A percentile compares a stretch with the other conserved stretches of the same genome.
phyloP scores from a whole-genome alignment of 148 eudicot species.

The Rhododendron griersonianum region DNA sequence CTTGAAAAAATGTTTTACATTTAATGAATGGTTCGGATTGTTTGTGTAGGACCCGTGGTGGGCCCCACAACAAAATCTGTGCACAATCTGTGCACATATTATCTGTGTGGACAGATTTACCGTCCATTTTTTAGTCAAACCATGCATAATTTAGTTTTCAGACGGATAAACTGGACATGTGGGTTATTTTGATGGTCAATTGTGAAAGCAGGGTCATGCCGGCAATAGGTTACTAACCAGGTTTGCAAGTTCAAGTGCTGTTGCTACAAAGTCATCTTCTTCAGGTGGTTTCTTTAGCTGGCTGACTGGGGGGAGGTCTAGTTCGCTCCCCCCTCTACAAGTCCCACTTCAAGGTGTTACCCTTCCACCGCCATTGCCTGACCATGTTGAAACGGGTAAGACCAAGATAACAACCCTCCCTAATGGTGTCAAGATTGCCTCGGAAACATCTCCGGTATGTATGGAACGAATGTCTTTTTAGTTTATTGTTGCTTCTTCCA shows the following conservation, averaged over 20 bases:
- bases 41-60: no score
- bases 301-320: constrained; percentile 59
- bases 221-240: constrained; percentile 48
- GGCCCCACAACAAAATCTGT: no score
- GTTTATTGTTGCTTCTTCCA: not conserved
- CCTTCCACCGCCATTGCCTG: constrained; percentile 68
- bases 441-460: constrained; percentile 77
- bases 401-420: constrained; percentile 77
- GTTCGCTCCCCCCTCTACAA: constrained; percentile 63
- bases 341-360: constrained; percentile 69
- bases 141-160: not conserved
- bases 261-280: constrained; percentile 55
- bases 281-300: constrained; percentile 72
- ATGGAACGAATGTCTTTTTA: not conserved
- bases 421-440: constrained; percentile 84
- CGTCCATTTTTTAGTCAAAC: not conserved
- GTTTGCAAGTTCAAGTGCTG: constrained; percentile 74
- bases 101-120: no score
- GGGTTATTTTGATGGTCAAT: constrained; percentile 1
- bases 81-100: no score
- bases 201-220: constrained; percentile 43
- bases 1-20: no score
- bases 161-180: not conserved
- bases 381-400: constrained; percentile 63
- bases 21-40: no score